Evolutionary conservation across 2,329 filamentous ascomycete genomes (phyloP), one percentile per base, ranked within the genome.

Genomic region (Teratosphaeria zuluensis): DNA sequence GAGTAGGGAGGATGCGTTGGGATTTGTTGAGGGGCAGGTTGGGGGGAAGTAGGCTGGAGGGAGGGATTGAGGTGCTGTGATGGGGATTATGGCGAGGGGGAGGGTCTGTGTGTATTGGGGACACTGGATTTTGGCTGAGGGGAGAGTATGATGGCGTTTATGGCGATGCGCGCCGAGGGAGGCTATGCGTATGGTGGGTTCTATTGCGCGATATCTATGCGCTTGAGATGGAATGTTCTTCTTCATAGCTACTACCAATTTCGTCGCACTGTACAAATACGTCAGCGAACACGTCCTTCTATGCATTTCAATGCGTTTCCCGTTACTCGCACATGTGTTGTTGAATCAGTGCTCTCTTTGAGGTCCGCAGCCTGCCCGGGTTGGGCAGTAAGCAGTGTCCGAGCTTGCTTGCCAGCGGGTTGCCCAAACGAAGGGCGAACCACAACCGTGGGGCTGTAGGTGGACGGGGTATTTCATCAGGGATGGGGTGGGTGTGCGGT

Each of bases 1-100:
- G 55, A 86, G 84, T 62, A 84, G 86, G 58, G 90, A 96, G 64
- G 89, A 94, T 68, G 94, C 94, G 31, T 78, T 99, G 66, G 87
- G 89, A 69, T 99, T 99, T 72, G 92, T 99, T 12, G 92, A 97
- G 72, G 92, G 91, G 21, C 90, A 95, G 74, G 80, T 72, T 54
- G 33, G 51, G 16, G 80, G 69, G 3, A 48, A 48, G 4, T 48
- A 19, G n/a, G 6, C n/a, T n/a, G n/a, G n/a, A n/a, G n/a, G n/a
- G n/a, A n/a, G n/a, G n/a, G n/a, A n/a, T n/a, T n/a, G n/a, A n/a
- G n/a, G n/a, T n/a, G n/a, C n/a, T n/a, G n/a, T n/a, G n/a, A n/a
- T n/a, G n/a, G n/a, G n/a, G n/a, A n/a, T n/a, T n/a, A n/a, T n/a
- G n/a, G n/a, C n/a, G n/a, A n/a, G n/a, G n/a, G n/a, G n/a, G n/a